These are phyloP conservation scores for Leishmania major DNA, from an alignment of 208 protist species.

Conservation along the genomic window DNA sequence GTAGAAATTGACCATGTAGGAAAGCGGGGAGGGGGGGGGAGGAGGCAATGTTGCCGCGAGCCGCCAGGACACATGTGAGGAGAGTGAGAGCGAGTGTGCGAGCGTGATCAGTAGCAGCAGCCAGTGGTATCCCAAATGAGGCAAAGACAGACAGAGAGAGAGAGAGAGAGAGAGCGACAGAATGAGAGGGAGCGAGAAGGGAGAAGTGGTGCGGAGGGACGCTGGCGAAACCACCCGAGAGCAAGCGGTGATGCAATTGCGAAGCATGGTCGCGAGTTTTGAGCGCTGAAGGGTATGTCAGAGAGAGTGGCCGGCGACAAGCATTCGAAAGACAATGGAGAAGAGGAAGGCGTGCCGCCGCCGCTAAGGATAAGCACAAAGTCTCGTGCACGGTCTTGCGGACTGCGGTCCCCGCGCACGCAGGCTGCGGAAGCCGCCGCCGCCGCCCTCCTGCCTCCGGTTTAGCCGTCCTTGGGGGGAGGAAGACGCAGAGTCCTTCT, in stretches of 20 bases:
- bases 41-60: background rate
- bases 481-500: background rate
- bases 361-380: background rate
- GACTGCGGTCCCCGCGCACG: background rate
- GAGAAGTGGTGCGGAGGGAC: background rate
- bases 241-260: background rate
- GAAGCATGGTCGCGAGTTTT: background rate
- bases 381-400: background rate
- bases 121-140: background rate
- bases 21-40: background rate
- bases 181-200: background rate
- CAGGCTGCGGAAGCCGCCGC: background rate
- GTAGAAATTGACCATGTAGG: background rate
- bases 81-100: background rate
- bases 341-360: background rate
- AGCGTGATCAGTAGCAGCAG: background rate
- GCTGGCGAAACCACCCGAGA: background rate
- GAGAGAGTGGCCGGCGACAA: background rate
- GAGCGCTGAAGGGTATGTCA: background rate
- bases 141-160: background rate
- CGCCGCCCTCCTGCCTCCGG: background rate
- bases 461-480: background rate
- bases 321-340: background rate
- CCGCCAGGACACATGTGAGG: background rate
- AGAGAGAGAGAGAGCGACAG: background rate